Percentiles rank a stretch among this genome's conserved stretches.
These are phyloP conservation scores for Diaporthe helianthi DNA, from an alignment of 2,329 filamentous ascomycete genomes.

Conservation along the genomic window DNA sequence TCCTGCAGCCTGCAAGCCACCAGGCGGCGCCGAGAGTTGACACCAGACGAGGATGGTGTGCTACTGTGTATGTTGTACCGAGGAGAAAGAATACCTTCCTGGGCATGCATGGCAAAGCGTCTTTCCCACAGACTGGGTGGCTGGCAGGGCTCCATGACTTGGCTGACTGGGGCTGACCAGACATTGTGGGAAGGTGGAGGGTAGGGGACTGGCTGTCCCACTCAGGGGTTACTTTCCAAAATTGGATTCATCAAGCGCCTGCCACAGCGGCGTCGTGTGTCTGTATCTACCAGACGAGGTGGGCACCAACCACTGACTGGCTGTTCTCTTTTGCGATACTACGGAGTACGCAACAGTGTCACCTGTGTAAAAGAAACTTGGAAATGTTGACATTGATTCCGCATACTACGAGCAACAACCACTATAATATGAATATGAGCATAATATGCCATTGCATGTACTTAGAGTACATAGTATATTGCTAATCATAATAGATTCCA, in stretches of 20 bases:
- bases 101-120: no score
- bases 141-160: neutral
- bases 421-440: neutral
- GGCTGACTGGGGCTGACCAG: neutral
- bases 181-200: neutral
- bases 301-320: no score
- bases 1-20: neutral
- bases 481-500: neutral
- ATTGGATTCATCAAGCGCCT: neutral
- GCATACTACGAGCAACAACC: neutral
- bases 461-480: neutral
- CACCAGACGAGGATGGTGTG: neutral
- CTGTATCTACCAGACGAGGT: no score
- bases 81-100: no score
- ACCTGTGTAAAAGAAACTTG: neutral
- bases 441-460: neutral
- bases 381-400: neutral
- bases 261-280: neutral
- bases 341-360: neutral
- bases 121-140: neutral
- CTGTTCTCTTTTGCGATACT: neutral
- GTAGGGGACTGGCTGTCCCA: neutral
- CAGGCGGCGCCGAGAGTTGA: neutral
- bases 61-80: no score
- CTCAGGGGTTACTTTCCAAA: constrained; percentile 16